Conservation (phyloP, 371 early-diverging fungal species). For the Mucor sp. region DNA sequence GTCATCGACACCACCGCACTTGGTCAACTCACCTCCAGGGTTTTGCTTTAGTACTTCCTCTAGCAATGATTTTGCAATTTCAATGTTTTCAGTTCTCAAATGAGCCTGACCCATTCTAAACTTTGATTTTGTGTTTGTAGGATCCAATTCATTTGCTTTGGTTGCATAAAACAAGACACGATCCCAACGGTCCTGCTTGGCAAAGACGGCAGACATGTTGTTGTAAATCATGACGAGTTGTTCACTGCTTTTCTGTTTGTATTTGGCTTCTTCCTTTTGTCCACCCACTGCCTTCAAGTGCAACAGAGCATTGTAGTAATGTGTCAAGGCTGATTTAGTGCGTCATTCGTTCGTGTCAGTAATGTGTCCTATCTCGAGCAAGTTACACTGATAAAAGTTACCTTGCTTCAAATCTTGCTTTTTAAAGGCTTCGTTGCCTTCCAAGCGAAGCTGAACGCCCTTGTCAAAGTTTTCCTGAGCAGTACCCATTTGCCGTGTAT, state of each 20-base stretch:
- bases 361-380: background rate
- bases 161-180: conserved; percentile 39
- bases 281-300: conserved; percentile 45
- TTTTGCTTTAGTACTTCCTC: conserved; percentile 23
- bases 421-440: conserved; percentile 42
- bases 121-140: conserved; percentile 35
- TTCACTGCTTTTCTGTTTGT: conserved; percentile 23
- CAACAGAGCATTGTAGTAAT: conserved; percentile 43
- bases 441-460: conserved; percentile 39
- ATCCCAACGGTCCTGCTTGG: conserved; percentile 46
- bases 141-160: conserved; percentile 37
- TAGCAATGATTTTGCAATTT: conserved; percentile 30
- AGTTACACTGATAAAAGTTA: background rate
- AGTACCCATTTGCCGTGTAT: conserved; percentile 11
- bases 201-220: conserved; percentile 45
- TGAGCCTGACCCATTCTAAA: conserved; percentile 49
- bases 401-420: conserved; percentile 35
- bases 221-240: conserved; percentile 49
- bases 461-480: conserved; percentile 38
- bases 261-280: conserved; percentile 19
- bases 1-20: background rate
- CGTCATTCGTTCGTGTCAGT: background rate
- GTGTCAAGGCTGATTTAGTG: conserved; percentile 33
- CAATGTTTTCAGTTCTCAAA: conserved; percentile 29
- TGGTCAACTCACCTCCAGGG: conserved; percentile 34